Evolutionary conservation across 495 filamentous ascomycete genomes (phyloP).

Genomic region (Niebla homalea): DNA sequence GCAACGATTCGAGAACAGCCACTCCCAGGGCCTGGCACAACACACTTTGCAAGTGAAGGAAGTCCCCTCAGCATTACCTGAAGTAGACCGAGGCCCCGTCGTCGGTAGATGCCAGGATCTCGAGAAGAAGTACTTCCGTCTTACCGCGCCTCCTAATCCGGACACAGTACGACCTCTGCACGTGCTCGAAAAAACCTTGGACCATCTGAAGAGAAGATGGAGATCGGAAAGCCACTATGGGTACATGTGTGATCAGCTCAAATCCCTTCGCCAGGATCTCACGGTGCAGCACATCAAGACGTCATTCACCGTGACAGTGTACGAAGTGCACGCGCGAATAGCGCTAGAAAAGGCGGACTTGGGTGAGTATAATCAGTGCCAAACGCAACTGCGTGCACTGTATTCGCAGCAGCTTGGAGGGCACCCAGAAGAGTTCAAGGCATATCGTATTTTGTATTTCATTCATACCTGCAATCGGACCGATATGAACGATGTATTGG

Average conservation of each 20-base stretch:
- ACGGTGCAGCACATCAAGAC: slow-evolving; percentile 95
- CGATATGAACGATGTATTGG: slow-evolving; percentile 93
- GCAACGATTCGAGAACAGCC: slow-evolving; percentile 60
- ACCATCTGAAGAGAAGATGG: slow-evolving; percentile 89
- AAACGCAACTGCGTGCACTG: slow-evolving; percentile 86
- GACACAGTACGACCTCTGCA: slow-evolving; percentile 74
- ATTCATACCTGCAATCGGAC: slow-evolving; percentile 97
- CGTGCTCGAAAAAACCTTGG: slow-evolving; percentile 70
- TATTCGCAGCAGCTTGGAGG: slow-evolving; percentile 79
- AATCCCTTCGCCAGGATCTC: slow-evolving; percentile 93
- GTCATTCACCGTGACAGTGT: slow-evolving; percentile 87
- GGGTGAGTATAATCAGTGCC: slow-evolving; percentile 99
- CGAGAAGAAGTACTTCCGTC: slow-evolving; percentile 87
- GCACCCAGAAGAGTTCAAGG: slow-evolving; percentile 90
- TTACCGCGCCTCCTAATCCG: slow-evolving; percentile 79
- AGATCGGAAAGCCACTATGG: slow-evolving; percentile 82
- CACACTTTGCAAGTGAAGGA: slow-evolving; percentile 45
- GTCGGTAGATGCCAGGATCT: slow-evolving; percentile 73
- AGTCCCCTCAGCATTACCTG: slow-evolving; percentile 44
- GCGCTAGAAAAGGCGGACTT: slow-evolving; percentile 96
- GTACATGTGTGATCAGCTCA: slow-evolving; percentile 99
- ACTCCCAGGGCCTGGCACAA: slow-evolving; percentile 5
- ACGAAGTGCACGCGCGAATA: slow-evolving; percentile 96
- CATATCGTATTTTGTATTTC: slow-evolving; percentile 99
- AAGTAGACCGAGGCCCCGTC: slow-evolving; percentile 59